Percentiles rank a stretch among this genome's conserved stretches.
Conservation (phyloP, 1,284 basidiomycete genomes). For the Lentinus polychrous region DNA sequence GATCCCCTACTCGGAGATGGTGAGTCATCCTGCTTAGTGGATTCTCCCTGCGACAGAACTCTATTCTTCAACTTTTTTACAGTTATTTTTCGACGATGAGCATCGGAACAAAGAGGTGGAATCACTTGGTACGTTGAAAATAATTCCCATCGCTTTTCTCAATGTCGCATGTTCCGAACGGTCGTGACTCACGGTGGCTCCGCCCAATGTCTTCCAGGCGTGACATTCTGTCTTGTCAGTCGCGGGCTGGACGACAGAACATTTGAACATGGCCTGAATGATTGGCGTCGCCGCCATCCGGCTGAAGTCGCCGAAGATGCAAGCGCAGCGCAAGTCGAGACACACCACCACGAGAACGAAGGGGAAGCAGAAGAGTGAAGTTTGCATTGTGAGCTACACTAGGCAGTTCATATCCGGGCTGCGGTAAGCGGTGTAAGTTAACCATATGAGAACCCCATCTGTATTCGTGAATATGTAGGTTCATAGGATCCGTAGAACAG, state of each 20-base stretch:
- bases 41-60: slow-evolving; percentile 3
- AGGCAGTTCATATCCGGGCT: too few relatives aligned
- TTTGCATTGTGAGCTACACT: too few relatives aligned
- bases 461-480: too few relatives aligned
- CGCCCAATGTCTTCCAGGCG: slow-evolving; percentile 36
- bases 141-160: slow-evolving; percentile 7
- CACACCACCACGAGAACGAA: not conserved
- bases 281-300: slow-evolving; percentile 50
- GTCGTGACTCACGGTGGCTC: not conserved
- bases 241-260: slow-evolving; percentile 44
- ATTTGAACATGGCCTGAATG: slow-evolving; percentile 55
- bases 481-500: too few relatives aligned
- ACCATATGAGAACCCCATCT: too few relatives aligned
- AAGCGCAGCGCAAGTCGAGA: not conserved
- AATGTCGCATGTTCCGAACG: not conserved
- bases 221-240: slow-evolving; percentile 60
- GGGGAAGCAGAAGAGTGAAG: too few relatives aligned
- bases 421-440: too few relatives aligned
- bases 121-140: slow-evolving; percentile 45
- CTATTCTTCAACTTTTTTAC: not conserved
- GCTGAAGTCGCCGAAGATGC: slow-evolving; percentile 25
- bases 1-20: slow-evolving; percentile 82
- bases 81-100: slow-evolving; percentile 87
- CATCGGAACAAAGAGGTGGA: slow-evolving; percentile 72
- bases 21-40: slow-evolving; percentile 23